Base-by-base conservation (phyloP, 495 filamentous ascomycete genomes). In the Aspergillus ostianus region DNA sequence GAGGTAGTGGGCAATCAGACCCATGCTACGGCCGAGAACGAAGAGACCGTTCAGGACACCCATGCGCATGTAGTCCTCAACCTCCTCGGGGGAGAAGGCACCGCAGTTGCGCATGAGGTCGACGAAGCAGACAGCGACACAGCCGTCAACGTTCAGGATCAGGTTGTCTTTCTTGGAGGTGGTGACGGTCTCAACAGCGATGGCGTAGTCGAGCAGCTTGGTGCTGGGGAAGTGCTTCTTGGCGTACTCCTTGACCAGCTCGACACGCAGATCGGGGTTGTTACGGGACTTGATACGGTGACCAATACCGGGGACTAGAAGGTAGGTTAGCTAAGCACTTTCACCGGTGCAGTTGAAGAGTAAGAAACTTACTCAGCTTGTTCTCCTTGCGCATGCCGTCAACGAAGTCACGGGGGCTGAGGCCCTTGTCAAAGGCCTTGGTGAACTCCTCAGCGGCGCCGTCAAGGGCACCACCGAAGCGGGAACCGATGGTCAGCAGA, bases 141-240 rank as follows among this genome's bases (percentile, higher is more conserved):
- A 96, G 63, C 94, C 94, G 74, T 98, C 94, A 55, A 98, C 94
- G 83, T 98, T 98, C 63, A 98, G 88, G 68, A 98, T 98, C 58
- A 98, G 87, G 85, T 98, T 98, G 81, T 98, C 94, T 85, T 98
- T 98, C 89, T 98, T 98, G 64, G 92, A 96, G 9, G 94, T 98
- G 30, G 94, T 98, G 63, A 98, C 94, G 2, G 90, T 89, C 85
- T 98, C 94, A 55, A 98, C 94, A 10, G 94, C 94, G 72, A 98
- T 88, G 66, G 94, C 94, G 76, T 96, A 98, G 80, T 98, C 94
- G 67, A 98, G 89, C 73, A 97, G 87, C 83, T 96, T 97, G 85
- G 87, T 88, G 79, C 82, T 91, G 60, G 94, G 92, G 87, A 98
- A 98, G 80, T 92, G 87, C 84, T 93, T 93, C 80, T 92, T 83